These are phyloP conservation scores for Amaranthus cruentus DNA, from an alignment of 148 eudicot species.

Conservation along the genomic window DNA sequence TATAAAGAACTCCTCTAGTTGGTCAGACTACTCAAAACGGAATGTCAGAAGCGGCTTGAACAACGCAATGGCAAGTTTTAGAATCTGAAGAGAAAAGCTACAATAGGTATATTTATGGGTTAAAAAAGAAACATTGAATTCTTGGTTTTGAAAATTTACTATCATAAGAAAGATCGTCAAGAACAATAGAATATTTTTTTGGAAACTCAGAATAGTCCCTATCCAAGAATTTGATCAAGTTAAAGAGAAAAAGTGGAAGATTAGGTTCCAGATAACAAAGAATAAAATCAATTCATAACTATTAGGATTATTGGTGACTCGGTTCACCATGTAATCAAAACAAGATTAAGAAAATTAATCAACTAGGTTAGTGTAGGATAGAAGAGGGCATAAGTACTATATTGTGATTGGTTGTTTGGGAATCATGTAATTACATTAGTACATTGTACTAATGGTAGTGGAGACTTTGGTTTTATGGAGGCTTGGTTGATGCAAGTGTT, in stretches of 20 bases:
- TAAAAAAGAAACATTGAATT: not conserved
- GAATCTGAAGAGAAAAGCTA: not conserved
- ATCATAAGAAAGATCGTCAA: not conserved
- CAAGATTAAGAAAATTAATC: too few species aligned
- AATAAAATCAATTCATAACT: not conserved
- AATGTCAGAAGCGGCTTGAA: not conserved
- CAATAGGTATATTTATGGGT: not conserved
- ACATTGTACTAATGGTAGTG: too few species aligned
- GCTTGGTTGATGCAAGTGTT: too few species aligned
- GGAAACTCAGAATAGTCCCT: not conserved
- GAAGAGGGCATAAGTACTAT: too few species aligned
- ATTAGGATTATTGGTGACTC: too few species aligned
- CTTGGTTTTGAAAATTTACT: not conserved
- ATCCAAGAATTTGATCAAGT: not conserved
- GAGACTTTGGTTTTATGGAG: too few species aligned
- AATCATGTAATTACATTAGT: too few species aligned
- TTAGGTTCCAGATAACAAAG: not conserved
- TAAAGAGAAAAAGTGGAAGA: not conserved
- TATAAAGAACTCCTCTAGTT: too few species aligned
- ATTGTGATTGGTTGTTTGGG: too few species aligned
- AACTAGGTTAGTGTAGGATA: too few species aligned
- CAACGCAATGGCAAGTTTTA: not conserved
- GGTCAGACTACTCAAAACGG: too few species aligned
- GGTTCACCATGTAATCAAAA: too few species aligned
- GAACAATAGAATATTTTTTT: not conserved